Base-by-base conservation (phyloP, 345 rosid genomes). In the Ceriops zippeliana region DNA sequence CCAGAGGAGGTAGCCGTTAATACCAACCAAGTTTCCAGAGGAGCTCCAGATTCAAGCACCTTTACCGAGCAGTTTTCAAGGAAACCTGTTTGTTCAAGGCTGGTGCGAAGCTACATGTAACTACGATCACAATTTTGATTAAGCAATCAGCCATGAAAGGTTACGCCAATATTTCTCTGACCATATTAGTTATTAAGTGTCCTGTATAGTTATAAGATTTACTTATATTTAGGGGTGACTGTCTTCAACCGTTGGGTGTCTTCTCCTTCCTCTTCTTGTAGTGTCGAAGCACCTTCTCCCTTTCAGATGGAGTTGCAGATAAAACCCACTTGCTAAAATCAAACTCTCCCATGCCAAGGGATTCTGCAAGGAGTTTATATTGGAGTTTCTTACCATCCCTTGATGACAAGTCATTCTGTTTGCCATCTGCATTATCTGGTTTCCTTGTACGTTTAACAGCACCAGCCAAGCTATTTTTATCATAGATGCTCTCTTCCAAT, bases 301-400 rank as follows among this genome's bases (percentile, higher is more conserved):
- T 82, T 49, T 84, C 83, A 10, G 61, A 67, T 70, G 79, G 73
- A 56, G 86, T 80, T 51, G 90, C 68, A 10, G 79, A 70, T 10
- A 75, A 52, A 31, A 93, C 67, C 98, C 97, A 93, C 73, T 73
- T 85, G 80, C 96, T 91, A 69, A 89, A 95, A 54, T 83, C 89
- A 8, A 88, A 15, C 69, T 82, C 83, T 52, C 63, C 85, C 99
- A 88, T 84, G 19, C 84, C 90, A 84, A 77, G 82, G 76, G 84
- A 90, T 75, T 57, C 65, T 0, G 93, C 96, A 24, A 95, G 64
- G 24, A 66, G 87, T 66, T 77, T 74, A 70, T 73, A 91, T 62
- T 85, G 77, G 1, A 62, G 72, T 80, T 70, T 82, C 72, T 89
- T 91, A 52, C 28, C 30, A 32, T 86, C 86, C 57, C 70, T 77